Base-by-base conservation (phyloP, 2,329 filamentous ascomycete genomes). In the Cordyceps tenuipes region DNA sequence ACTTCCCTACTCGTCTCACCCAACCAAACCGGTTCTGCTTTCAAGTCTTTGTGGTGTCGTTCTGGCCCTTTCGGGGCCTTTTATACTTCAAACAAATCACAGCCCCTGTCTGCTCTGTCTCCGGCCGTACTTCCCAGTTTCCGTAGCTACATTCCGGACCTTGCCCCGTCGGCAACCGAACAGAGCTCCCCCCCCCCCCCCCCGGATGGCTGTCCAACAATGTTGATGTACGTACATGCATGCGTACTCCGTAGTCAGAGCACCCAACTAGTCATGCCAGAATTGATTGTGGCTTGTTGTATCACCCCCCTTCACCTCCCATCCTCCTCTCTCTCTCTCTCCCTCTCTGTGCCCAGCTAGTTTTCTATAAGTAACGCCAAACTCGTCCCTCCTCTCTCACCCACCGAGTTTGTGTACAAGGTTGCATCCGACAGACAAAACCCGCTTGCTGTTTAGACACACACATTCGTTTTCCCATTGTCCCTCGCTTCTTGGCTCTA, bases 341-440 rank as follows among this genome's bases (percentile, higher is more conserved):
- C 23, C 23, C 23, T 23, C 31, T 15, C 15, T n/a, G 10, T 56
- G 17, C 36, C 21, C 5, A 17, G 43, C 13, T 43, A 43, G 39
- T 15, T 19, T 23, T 15, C 21, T 60, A 60, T 60, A 60, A 60
- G 58, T 55, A 60, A 36, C 31, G 51, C 51, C 55, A 23, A 23
- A 23, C 41, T 23, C 5, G 3, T 15, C 23, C 51, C 46, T 39
- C 5, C 7, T 52, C 57, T 44, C 41, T 13, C 31, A n/a, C 17
- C 39, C 34, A 36, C 34, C 34, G 29, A 29, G 34, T 36, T 8
- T 12, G 48, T 49, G 39, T 46, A 47, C 50, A 15, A 8, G 31
- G 26, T 50, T n/a, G 29, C 44, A 46, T 43, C 55, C 55, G 49
- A 41, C 55, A 39, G 48, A 34, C 29, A n/a, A 7, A 9, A 15